A percentile compares a stretch with the other conserved stretches of the same genome.
Evolutionary conservation across 768 basidiomycete species (phyloP).

Genomic region (Auriscalpium orientale): DNA sequence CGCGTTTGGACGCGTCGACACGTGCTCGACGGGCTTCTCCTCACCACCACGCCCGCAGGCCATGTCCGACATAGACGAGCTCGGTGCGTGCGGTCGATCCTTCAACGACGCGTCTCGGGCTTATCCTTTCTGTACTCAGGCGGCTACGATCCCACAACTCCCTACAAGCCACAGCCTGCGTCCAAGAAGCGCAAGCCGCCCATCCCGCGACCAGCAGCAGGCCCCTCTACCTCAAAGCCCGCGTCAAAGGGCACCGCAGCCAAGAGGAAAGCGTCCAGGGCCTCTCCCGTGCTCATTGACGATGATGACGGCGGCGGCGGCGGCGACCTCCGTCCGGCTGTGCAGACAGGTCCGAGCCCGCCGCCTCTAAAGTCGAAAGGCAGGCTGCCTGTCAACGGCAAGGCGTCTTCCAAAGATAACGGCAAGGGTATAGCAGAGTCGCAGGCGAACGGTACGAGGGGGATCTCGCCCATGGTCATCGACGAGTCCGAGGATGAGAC

Average conservation of each 20-base stretch:
- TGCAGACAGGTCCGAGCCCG: not conserved
- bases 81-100: slow-evolving; percentile 11
- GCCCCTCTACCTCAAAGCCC: slow-evolving; percentile 17
- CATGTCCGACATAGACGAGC: slow-evolving; percentile 13
- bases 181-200: slow-evolving; percentile 18
- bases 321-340: not conserved
- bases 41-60: not conserved
- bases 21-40: not conserved
- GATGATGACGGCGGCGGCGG: slow-evolving; percentile 14
- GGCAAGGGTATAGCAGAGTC: slow-evolving; percentile 23
- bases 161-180: slow-evolving; percentile 8
- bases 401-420: slow-evolving; percentile 23
- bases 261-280: slow-evolving; percentile 9
- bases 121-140: slow-evolving; percentile 4
- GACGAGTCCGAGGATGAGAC: slow-evolving; percentile 11
- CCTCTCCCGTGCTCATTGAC: slow-evolving; percentile 7
- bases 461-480: not conserved
- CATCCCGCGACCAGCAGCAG: slow-evolving; percentile 10
- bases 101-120: slow-evolving; percentile 1
- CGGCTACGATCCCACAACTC: slow-evolving; percentile 25
- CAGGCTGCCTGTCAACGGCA: slow-evolving; percentile 19
- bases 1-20: slow-evolving; percentile 1
- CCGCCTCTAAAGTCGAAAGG: slow-evolving; percentile 10
- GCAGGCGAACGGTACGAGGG: slow-evolving; percentile 9
- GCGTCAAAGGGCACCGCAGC: slow-evolving; percentile 1